Conservation (phyloP, 2,329 filamentous ascomycete species). For the Xylaria multiplex region DNA sequence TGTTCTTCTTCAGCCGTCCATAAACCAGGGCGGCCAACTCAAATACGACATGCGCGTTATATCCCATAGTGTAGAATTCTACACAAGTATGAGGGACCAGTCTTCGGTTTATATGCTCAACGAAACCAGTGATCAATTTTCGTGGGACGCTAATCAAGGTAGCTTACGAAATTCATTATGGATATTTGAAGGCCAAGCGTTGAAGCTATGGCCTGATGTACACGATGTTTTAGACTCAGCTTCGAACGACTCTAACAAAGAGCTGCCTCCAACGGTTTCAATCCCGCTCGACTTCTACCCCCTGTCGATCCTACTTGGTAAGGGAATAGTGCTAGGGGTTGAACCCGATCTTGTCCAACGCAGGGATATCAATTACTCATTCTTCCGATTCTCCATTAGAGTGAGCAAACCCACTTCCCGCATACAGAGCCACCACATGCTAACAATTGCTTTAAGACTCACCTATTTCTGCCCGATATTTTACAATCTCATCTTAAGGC, state of each 20-base stretch:
- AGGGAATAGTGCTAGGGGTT: constrained; percentile 88
- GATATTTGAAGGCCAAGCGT: constrained; percentile 88
- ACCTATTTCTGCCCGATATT: constrained; percentile 90
- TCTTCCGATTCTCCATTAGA: constrained; percentile 86
- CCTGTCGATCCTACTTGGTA: constrained; percentile 84
- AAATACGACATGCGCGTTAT: constrained; percentile 99
- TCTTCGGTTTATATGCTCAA: constrained; percentile 56
- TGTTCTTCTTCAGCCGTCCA: constrained; percentile 86
- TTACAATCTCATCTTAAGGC: constrained; percentile 81
- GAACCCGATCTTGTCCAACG: constrained; percentile 95
- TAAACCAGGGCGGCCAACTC: constrained; percentile 82
- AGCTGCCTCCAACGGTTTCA: constrained; percentile 78
- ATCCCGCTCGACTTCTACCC: constrained; percentile 96
- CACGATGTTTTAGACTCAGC: constrained; percentile 81
- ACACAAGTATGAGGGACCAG: constrained; percentile 90
- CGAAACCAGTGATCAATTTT: constrained; percentile 45
- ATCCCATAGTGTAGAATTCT: constrained; percentile 95
- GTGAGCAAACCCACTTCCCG: constrained; percentile 62
- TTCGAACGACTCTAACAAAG: constrained; percentile 71
- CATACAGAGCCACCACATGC: neutral
- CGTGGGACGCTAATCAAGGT: constrained; percentile 50
- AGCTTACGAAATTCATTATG: constrained; percentile 87
- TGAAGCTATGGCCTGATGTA: constrained; percentile 90
- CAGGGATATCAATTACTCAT: constrained; percentile 89
- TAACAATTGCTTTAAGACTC: constrained; percentile 68